Base-by-base conservation (phyloP, 2,329 filamentous ascomycete species). In the Sporothrix luriei region DNA sequence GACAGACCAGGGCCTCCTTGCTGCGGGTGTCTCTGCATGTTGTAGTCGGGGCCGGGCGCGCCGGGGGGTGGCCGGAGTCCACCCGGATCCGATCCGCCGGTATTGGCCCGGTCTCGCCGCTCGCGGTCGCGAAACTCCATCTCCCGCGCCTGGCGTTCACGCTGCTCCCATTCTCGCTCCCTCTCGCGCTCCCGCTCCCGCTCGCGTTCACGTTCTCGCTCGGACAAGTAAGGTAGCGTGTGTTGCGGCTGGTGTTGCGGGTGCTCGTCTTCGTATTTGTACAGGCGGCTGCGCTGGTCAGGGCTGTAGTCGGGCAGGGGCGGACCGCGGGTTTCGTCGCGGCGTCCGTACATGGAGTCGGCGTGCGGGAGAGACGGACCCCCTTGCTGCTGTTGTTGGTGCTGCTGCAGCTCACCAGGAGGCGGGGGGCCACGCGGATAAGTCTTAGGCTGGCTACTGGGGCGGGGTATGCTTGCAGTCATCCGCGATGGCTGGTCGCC, bases 391-490 rank as follows among this genome's bases (percentile, higher is more conserved):
- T 51, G 40, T 11, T 14, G 40, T 10, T 40, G 59, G 13, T 14
- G 57, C 38, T 64, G 78, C 59, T 84, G 81, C 21, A 29, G 66
- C 19, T 68, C 65, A 10, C 49, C 51, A 33, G 59, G 52, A 38
- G 82, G 80, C 21, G 79, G 78, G 9, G 74, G 74, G 21, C 78
- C 79, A 74, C 80, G 81, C n/a, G 78, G 74, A 24, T 81, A 86
- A 1, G 81, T 79, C 70, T 85, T 85, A 2, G 83, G 82, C 72
- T 86, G 85, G 70, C 84, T 86, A 72, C 78, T 84, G 0, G 84
- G 83, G 57, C 84, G 79, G 16, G 83, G 80, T 4, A 79, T 79
- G 16, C 78, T 74, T 4, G 71, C 73, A 9, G 79, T 75, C 74
- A 81, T 75, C 29, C 80, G 78, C 9, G 76, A 76, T 11, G 78